These are phyloP conservation scores for Multifurca ochricompacta DNA, from an alignment of 768 basidiomycete genomes.

Conservation along the genomic window DNA sequence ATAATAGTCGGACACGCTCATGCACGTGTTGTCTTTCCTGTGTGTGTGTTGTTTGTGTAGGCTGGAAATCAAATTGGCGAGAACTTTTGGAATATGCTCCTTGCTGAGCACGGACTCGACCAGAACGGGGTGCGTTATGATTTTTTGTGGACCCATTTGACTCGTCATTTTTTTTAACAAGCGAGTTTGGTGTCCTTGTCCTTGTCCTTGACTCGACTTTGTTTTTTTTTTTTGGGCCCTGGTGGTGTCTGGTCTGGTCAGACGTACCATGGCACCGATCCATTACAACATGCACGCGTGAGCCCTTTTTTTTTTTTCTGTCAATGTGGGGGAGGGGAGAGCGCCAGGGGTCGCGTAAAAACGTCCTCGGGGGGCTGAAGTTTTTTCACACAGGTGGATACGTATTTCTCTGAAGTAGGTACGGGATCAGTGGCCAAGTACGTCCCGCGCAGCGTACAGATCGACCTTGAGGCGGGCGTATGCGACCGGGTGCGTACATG, in stretches of 20 bases:
- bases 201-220: no score
- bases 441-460: conserved; percentile 82
- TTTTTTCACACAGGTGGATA: conserved; percentile 48
- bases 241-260: conserved; percentile 30
- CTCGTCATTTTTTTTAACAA: not conserved
- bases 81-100: conserved; percentile 82
- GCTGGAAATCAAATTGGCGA: conserved; percentile 78
- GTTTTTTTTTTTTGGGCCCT: no score
- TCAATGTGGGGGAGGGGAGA: not conserved
- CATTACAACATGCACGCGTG: conserved; percentile 67
- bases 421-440: conserved; percentile 50
- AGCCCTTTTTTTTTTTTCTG: conserved; percentile 13
- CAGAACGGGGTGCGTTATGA: conserved; percentile 48
- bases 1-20: conserved; percentile 2
- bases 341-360: no score
- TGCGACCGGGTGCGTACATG: conserved; percentile 56
- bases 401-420: conserved; percentile 74
- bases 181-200: no score
- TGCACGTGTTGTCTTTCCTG: no score
- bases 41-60: no score
- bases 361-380: no score
- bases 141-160: not conserved
- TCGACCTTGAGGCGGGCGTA: conserved; percentile 87
- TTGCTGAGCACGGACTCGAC: conserved; percentile 80
- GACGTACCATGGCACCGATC: conserved; percentile 63